These are phyloP conservation scores for Zygnema cylindricum DNA, from an alignment of 139 green algal genomes.

Conservation along the genomic window DNA sequence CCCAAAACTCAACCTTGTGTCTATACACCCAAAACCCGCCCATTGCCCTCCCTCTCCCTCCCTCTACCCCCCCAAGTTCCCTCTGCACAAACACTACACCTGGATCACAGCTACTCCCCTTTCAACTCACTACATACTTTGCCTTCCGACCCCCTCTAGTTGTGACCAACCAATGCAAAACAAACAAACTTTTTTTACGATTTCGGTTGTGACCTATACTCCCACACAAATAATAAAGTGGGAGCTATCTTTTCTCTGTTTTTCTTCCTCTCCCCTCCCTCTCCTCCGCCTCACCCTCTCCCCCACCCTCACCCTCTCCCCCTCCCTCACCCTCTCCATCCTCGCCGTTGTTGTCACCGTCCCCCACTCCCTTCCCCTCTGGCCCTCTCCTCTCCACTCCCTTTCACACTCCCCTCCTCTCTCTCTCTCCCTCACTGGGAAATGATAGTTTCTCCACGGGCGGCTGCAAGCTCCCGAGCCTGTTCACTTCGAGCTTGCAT, in stretches of 20 bases:
- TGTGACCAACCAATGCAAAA: not conserved
- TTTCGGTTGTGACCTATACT: not conserved
- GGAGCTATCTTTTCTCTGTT: not conserved
- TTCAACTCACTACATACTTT: not conserved
- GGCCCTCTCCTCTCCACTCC: not conserved
- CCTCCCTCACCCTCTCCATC: not conserved
- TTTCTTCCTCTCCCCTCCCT: not conserved
- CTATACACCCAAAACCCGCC: not conserved
- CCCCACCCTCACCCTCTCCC: not conserved
- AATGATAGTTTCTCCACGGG: not conserved
- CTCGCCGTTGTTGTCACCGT: not conserved
- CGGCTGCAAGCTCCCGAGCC: not conserved
- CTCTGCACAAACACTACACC: not conserved
- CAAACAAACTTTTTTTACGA: not conserved
- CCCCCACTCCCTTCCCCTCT: not conserved
- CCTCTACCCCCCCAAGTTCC: not conserved
- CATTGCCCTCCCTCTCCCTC: not conserved
- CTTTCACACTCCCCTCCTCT: not conserved
- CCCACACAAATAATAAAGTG: not conserved
- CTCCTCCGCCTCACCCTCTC: not conserved
- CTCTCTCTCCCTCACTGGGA: not conserved
- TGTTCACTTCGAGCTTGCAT: slow-evolving; percentile 26
- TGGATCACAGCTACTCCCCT: not conserved
- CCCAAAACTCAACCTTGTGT: not conserved
- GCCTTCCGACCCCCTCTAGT: not conserved